phyloP scores from a whole-genome alignment of 2,329 filamentous ascomycete species.

The Arthrobotrys sinensis region DNA sequence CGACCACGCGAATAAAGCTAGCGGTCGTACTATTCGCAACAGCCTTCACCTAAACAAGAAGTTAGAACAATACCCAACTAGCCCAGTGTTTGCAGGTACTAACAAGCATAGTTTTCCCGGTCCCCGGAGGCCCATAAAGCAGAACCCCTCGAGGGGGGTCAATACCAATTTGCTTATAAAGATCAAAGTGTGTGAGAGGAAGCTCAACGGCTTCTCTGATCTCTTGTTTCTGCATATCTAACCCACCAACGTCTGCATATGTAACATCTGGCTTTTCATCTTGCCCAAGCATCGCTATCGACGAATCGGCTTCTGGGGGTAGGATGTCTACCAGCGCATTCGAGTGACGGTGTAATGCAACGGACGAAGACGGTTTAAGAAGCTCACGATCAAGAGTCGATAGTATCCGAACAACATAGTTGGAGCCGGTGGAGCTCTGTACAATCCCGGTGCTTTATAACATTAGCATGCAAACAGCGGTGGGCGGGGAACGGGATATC shows the following conservation, averaged over 20 bases:
- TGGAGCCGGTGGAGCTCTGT: slow-evolving; percentile 96
- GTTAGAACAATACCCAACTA: not conserved
- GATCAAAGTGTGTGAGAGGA: slow-evolving; percentile 95
- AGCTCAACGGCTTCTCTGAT: slow-evolving; percentile 98
- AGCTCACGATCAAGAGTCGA: slow-evolving; percentile 98
- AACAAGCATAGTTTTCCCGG: slow-evolving; percentile 80
- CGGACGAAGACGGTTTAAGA: slow-evolving; percentile 96
- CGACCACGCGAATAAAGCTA: slow-evolving; percentile 97
- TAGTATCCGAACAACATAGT: slow-evolving; percentile 98
- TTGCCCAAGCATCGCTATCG: slow-evolving; percentile 95
- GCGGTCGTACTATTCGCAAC: slow-evolving; percentile 98
- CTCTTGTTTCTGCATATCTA: slow-evolving; percentile 99
- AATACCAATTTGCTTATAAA: slow-evolving; percentile 99
- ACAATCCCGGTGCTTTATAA: slow-evolving; percentile 90
- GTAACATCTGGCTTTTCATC: slow-evolving; percentile 99
- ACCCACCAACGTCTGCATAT: slow-evolving; percentile 95
- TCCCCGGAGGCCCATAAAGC: slow-evolving; percentile 94
- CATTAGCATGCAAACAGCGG: not conserved
- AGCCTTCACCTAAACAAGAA: slow-evolving; percentile 75
- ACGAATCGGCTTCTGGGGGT: slow-evolving; percentile 98
- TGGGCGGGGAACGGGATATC: slow-evolving; percentile 63
- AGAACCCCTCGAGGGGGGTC: slow-evolving; percentile 96
- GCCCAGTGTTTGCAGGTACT: not conserved
- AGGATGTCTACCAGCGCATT: slow-evolving; percentile 99
- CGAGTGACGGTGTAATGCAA: slow-evolving; percentile 96